phyloP scores from a whole-genome alignment of 73 alveolate genomes.

The Tetrahymena borealis region DNA sequence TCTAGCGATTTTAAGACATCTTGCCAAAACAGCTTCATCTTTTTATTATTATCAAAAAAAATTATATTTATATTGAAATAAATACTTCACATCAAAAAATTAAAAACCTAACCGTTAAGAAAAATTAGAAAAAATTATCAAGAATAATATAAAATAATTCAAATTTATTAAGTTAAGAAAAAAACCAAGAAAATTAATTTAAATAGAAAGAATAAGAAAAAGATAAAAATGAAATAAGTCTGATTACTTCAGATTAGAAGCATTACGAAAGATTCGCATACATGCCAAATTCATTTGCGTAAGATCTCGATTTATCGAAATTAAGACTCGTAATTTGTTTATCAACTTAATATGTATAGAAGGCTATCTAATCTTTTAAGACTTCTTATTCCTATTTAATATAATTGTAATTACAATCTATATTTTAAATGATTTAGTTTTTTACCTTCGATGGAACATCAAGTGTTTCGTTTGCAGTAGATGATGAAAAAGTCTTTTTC shows the following conservation, averaged over 20 bases:
- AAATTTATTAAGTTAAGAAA: not conserved
- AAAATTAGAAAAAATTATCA: not conserved
- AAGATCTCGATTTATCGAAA: not conserved
- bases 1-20: not conserved
- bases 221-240: not conserved
- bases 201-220: not conserved
- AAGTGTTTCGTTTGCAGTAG: not conserved
- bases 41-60: not conserved
- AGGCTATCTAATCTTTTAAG: not conserved
- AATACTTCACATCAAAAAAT: too few species aligned
- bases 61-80: not conserved
- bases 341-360: not conserved
- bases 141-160: not conserved
- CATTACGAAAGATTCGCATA: not conserved
- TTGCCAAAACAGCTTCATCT: conserved; percentile 1
- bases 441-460: not conserved
- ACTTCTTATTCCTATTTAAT: not conserved
- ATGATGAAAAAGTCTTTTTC: not conserved
- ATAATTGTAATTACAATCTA: too few species aligned
- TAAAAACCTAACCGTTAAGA: not conserved
- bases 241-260: not conserved
- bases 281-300: not conserved
- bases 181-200: not conserved
- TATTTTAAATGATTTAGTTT: not conserved
- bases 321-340: not conserved